Percentiles rank a stretch among this genome's conserved stretches.
phyloP scores from a whole-genome alignment of 495 filamentous ascomycete genomes.

The Jackrogersella minutella region DNA sequence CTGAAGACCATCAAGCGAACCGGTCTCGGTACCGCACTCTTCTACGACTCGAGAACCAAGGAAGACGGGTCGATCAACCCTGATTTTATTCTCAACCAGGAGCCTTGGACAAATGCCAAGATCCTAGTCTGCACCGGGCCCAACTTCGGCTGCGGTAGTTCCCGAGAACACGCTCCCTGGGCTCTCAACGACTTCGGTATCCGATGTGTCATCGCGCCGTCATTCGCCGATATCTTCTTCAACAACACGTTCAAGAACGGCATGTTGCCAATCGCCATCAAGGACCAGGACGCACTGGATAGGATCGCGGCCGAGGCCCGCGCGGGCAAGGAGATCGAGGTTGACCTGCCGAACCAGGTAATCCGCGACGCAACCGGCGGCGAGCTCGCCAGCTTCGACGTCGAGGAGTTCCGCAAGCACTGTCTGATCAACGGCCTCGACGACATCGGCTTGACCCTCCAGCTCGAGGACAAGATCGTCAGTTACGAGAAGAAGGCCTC shows the following conservation, averaged over 20 bases:
- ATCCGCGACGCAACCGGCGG: constrained; percentile 79
- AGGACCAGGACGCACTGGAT: constrained; percentile 69
- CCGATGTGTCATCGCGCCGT: constrained; percentile 89
- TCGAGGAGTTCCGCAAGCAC: constrained; percentile 92
- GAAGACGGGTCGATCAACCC: constrained; percentile 75
- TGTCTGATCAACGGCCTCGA: constrained; percentile 95
- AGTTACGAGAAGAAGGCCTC: constrained; percentile 81
- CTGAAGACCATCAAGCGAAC: constrained; percentile 99
- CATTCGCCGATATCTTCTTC: constrained; percentile 97
- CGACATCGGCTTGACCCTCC: constrained; percentile 94
- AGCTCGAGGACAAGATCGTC: constrained; percentile 87
- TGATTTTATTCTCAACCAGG: constrained; percentile 89
- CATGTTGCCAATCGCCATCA: constrained; percentile 89
- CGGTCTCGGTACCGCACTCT: constrained; percentile 86
- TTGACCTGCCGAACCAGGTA: constrained; percentile 86
- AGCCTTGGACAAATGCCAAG: constrained; percentile 84
- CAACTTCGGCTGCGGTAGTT: constrained; percentile 96
- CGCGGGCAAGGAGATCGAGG: constrained; percentile 85
- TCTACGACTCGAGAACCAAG: constrained; percentile 81
- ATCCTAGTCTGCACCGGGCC: constrained; percentile 92
- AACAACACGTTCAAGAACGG: constrained; percentile 99
- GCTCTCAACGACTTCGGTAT: constrained; percentile 96
- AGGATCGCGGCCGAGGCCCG: constrained; percentile 80
- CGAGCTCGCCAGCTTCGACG: constrained; percentile 78
- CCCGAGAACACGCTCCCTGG: constrained; percentile 96